A percentile compares a stretch with the other conserved stretches of the same genome.
phyloP scores from a whole-genome alignment of 2,329 filamentous ascomycete species.

The Fusarium anguioides region DNA sequence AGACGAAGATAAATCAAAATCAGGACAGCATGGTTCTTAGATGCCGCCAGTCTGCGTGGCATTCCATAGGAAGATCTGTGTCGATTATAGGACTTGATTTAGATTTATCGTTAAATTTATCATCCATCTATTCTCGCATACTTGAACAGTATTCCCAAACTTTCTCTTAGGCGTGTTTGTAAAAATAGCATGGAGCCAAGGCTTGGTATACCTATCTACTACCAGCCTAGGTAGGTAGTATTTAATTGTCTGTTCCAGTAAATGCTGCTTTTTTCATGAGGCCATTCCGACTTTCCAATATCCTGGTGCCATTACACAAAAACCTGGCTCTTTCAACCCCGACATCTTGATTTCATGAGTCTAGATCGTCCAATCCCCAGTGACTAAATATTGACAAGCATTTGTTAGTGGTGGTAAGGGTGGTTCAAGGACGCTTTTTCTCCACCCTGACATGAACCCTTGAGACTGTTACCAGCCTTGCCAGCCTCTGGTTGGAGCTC shows the following conservation, averaged over 20 bases:
- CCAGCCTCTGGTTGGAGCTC: conserved; percentile 27
- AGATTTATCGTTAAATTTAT: background rate
- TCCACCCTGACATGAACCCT: conserved; percentile 34
- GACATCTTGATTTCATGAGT: conserved; percentile 26
- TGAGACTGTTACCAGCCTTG: conserved; percentile 23
- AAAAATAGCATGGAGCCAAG: too few relatives aligned
- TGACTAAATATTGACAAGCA: conserved; percentile 22
- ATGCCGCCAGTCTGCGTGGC: too few relatives aligned
- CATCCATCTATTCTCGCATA: background rate
- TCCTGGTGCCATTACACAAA: background rate
- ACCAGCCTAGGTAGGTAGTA: too few relatives aligned
- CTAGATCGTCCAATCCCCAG: conserved; percentile 28
- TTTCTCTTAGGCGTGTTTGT: background rate
- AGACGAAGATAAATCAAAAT: background rate
- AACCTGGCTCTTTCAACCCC: background rate
- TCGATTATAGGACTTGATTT: background rate
- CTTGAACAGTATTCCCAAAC: background rate
- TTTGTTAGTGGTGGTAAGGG: conserved; percentile 31
- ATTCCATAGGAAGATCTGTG: background rate
- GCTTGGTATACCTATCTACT: background rate
- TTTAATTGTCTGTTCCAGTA: too few relatives aligned
- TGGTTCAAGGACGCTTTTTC: conserved; percentile 8
- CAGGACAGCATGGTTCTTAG: too few relatives aligned
- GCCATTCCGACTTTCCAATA: background rate
- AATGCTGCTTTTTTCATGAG: background rate